Base-by-base conservation (phyloP, 495 filamentous ascomycete species). In the Podospora pseudopauciseta region DNA sequence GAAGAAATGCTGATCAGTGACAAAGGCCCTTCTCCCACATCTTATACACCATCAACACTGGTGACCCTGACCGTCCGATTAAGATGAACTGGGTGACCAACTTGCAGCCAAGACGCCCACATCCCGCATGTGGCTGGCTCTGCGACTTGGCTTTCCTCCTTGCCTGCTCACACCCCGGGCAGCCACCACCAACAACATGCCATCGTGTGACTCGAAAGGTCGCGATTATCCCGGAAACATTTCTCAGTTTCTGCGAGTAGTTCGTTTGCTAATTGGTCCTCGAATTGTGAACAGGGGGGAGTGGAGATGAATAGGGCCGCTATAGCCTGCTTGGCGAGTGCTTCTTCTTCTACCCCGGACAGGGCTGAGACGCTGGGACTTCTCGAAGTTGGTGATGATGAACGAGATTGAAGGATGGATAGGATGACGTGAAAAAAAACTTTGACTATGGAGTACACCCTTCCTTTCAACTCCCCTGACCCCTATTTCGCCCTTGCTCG, bases 351-450 rank as follows among this genome's bases (percentile, higher is more conserved):
- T 9, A 16, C 15, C 61, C 61, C 61, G 30, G 61, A 49, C 32
- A 63, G 61, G 61, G 61, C 32, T 63, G 61, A 63, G 61, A 63
- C 61, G n/a, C 9, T 3, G 61, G 32, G 26, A 63, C 32, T 18
- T 49, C 39, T 49, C 39, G 13, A 49, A 11, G 39, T 49, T 49
- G 39, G 2, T 13, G 39, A 49, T 13, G 9, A 49, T 49, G 15
- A 49, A 13, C 39, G 39, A 49, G 39, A 49, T 49, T 49, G 9
- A 13, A 49, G 39, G 39, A 49, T 11, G 39, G 5, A 49, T 23
- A 23, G 20, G 20, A 23, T 23, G 20, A 23, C 20, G 20, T 23
- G 20, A 23, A 23, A 23, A 20, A 23, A 23, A 23, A 23, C 20
- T 23, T 23, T 23, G 20, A 23, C 20, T 23, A 23, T 23, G 1